Percentiles rank a stretch among this genome's conserved stretches.
Evolutionary conservation across 176 grass and related monocot genomes (phyloP).

Genomic region (Thalia dealbata): DNA sequence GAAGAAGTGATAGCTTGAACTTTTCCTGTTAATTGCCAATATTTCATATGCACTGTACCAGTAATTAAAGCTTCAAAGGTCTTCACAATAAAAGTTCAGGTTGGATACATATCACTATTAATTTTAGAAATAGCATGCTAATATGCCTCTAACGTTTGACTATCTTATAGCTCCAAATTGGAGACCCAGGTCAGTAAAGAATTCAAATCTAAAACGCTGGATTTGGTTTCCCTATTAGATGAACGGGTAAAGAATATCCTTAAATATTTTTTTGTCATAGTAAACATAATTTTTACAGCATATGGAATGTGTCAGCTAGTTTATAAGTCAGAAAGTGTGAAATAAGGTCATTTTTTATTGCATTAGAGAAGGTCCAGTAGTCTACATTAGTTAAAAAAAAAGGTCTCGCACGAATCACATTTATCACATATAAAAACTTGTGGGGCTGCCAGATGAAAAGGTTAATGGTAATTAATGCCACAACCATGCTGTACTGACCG

Average conservation of each 20-base stretch:
- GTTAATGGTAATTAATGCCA: background rate
- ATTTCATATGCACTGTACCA: no score
- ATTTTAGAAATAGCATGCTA: no score
- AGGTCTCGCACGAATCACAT: background rate
- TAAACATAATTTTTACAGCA: background rate
- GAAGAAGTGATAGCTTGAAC: no score
- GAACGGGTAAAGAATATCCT: background rate
- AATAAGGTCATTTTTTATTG: background rate
- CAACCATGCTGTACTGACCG: constrained; percentile 26
- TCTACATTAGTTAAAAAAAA: background rate
- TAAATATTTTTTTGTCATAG: background rate
- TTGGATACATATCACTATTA: no score
- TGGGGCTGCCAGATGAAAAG: background rate
- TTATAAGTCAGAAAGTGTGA: background rate
- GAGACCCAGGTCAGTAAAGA: no score
- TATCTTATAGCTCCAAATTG: no score
- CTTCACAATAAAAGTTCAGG: no score
- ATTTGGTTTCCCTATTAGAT: background rate
- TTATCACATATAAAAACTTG: background rate
- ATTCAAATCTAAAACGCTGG: no score
- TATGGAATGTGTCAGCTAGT: background rate
- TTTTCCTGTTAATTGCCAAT: no score
- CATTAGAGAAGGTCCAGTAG: background rate
- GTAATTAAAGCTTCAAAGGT: no score
- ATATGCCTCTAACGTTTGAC: no score